Base-by-base conservation (phyloP, 441 rosid genomes). In the Erodium trifolium region DNA sequence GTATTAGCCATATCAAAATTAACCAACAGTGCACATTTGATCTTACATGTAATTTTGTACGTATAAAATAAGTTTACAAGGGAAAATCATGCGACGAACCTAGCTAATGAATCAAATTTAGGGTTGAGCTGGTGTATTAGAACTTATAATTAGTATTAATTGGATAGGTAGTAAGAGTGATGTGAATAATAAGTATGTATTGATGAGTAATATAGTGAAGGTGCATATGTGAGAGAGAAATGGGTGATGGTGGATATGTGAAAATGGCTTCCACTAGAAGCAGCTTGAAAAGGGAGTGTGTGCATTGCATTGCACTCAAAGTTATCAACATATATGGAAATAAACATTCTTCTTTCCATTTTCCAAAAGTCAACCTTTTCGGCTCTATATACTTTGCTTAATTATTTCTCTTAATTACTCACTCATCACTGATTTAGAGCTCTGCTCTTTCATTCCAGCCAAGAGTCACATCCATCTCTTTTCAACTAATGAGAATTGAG, bases 291-390 rank as follows among this genome's bases (percentile, higher is more conserved):
- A 71, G 78, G 71, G 37, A 88, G 85, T 34, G 97, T 34, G 97
- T 23, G 27, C 27, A 23, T 23, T 88, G 90, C 76, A 82, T 81
- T 84, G 82, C 97, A 90, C 97, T 90, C 96, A 83, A 92, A 88
- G 90, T 73, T 80, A 88, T 11, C 76, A 77, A 77, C 62, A 69
- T 7, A 51, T 2, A 51, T 14, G 11, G 37, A 34, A n/a, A 51
- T 5, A 51, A 2, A 14, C 18, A 13, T 51, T 51, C 18, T 5
- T 2, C 51, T 72, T 11, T 84, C 75, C 85, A 87, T 81, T 34
- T 34, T 34, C 5, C 37, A 34, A 83, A 82, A 83, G 94, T 89
- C 94, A 86, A 84, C 83, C 87, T 92, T 92, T 89, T 77, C 90
- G 92, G 91, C 77, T 68, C 78, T 31, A 67, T 6, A 57, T 63